Base-by-base conservation (phyloP, 306 rosid genomes). In the Comarum palustre region DNA sequence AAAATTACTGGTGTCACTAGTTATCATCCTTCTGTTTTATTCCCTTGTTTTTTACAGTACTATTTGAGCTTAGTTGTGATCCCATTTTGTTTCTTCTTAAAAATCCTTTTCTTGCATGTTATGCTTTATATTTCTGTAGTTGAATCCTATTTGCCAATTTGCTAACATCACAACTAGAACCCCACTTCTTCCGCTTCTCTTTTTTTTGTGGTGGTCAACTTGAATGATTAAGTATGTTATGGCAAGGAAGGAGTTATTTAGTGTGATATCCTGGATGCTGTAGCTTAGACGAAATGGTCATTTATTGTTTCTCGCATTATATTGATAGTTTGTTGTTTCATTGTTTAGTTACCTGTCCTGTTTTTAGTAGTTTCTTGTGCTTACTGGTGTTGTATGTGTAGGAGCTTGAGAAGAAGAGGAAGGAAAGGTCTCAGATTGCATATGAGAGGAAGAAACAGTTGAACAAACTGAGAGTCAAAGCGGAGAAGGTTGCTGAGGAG, bases 371-470 rank as follows among this genome's bases (percentile, higher is more conserved):
- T 8, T 22, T 24, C 57, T 8, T 55, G 19, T 38, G 42, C 27
- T 6, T 2, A 17, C 43, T 2, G 20, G 2, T 58, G 14, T 17
- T 42, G 9, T 38, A 19, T 11, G 54, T 31, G 39, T 81, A 88
- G 94, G 94, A 86, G 80, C 87, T 90, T 57, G 96, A 90, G 69
- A 82, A 73, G 79, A 90, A 90, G 91, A 84, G 96, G 73, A 90
- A 90, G 87, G 96, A 90, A 63, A 85, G 81, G 25, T 69, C 93
- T 25, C 86, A 80, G 34, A 42, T 73, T 20, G 81, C 81, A 3
- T 90, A 90, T 17, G 96, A 86, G 80, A 85, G 87, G 77, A 90
- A 90, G 94, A 90, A 90, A 85, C 89, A 85, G 74, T 71, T 90
- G 81, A 83, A 69, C 52, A 90, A 90, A 66, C 76, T 90, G 47